Percentiles rank a stretch among this genome's conserved stretches.
Conservation (phyloP, 345 rosid species). For the Ricinus communis region DNA sequence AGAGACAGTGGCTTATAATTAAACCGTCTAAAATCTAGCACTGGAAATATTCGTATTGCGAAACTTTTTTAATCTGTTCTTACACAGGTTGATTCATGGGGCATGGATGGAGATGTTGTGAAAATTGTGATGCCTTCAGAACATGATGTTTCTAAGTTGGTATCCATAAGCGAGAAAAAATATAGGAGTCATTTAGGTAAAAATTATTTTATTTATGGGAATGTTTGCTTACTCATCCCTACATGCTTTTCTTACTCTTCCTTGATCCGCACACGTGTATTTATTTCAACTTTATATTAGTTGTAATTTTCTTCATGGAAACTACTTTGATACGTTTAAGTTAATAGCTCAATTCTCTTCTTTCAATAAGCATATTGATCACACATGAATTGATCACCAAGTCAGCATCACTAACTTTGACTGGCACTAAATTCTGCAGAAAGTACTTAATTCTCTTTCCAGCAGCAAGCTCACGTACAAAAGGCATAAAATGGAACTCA, state of each 20-base stretch:
- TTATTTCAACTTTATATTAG: too few relatives aligned
- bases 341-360: not conserved
- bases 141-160: constrained; percentile 41
- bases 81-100: constrained; percentile 73
- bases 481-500: too few relatives aligned
- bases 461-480: too few relatives aligned
- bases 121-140: constrained; percentile 62
- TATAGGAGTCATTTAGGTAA: constrained; percentile 59
- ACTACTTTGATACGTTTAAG: not conserved
- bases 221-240: not conserved
- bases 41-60: not conserved
- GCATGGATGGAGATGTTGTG: constrained; percentile 77
- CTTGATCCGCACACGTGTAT: too few relatives aligned
- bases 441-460: too few relatives aligned
- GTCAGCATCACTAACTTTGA: too few relatives aligned
- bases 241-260: not conserved
- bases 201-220: constrained; percentile 12
- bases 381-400: too few relatives aligned
- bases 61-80: constrained; percentile 11
- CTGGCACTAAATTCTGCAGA: too few relatives aligned
- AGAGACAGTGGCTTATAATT: not conserved
- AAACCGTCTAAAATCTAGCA: not conserved
- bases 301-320: not conserved
- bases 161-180: constrained; percentile 49
- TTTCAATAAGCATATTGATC: too few relatives aligned